Conservation (phyloP, 2,329 filamentous ascomycete species). For the Cladosporium velox region DNA sequence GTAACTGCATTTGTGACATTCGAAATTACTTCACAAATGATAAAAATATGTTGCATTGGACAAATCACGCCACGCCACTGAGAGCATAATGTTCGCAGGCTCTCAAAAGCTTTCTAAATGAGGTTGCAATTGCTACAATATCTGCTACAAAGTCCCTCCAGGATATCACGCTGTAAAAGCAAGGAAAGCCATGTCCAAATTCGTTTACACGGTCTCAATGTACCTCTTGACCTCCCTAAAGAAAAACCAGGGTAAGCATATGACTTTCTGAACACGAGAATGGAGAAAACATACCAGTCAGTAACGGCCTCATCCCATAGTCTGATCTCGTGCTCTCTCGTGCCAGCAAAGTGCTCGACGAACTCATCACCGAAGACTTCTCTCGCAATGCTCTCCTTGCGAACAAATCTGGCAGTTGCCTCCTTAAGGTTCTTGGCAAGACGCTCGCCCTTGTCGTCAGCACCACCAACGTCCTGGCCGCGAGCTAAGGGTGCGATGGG, state of each 20-base stretch:
- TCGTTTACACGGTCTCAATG: constrained; percentile 40
- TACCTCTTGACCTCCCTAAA: constrained; percentile 42
- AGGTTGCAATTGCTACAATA: background rate
- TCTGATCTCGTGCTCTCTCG: constrained; percentile 84
- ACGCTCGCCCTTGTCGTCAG: constrained; percentile 69
- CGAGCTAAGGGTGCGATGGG: constrained; percentile 79
- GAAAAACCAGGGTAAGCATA: constrained; percentile 22
- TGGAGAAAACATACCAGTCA: constrained; percentile 71
- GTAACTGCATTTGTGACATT: background rate
- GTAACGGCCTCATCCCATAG: constrained; percentile 96
- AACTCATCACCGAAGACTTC: constrained; percentile 94
- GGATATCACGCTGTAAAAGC: background rate
- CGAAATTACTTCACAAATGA: background rate
- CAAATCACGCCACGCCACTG: background rate
- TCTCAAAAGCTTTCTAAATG: background rate
- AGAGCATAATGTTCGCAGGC: background rate
- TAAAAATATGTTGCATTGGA: background rate
- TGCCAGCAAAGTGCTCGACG: constrained; percentile 92
- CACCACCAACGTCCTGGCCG: constrained; percentile 77
- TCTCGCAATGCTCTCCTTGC: constrained; percentile 79
- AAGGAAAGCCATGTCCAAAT: background rate
- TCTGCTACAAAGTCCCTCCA: constrained; percentile 6
- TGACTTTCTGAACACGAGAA: background rate
- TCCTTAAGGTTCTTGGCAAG: constrained; percentile 84
- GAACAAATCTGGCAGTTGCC: constrained; percentile 76